Conservation (phyloP, 2,329 filamentous ascomycete genomes). For the Elsinoe necatrix region DNA sequence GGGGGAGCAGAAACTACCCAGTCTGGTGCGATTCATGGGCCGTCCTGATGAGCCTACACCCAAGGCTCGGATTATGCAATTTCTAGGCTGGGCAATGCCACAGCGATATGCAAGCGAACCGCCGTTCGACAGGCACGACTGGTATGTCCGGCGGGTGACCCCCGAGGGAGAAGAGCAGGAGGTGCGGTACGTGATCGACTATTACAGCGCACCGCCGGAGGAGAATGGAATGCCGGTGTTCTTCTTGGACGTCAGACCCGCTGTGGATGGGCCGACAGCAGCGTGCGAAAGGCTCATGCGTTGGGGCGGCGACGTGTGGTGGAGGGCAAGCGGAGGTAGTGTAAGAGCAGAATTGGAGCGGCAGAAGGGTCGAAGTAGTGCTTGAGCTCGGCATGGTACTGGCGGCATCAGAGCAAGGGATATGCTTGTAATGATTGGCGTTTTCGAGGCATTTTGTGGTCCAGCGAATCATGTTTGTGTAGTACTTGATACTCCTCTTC, state of each 20-base stretch:
- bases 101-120: slow-evolving; percentile 68
- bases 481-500: slow-evolving; percentile 12
- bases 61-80: slow-evolving; percentile 76
- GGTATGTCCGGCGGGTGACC: slow-evolving; percentile 73
- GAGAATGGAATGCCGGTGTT: slow-evolving; percentile 87
- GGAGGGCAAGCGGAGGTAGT: slow-evolving; percentile 69
- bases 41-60: slow-evolving; percentile 83
- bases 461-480: not conserved
- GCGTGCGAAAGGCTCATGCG: slow-evolving; percentile 74
- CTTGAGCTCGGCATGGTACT: not conserved
- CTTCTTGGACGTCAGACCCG: slow-evolving; percentile 87
- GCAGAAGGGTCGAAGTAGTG: slow-evolving; percentile 19
- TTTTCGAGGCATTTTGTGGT: not conserved
- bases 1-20: slow-evolving; percentile 49
- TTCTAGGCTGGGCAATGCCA: slow-evolving; percentile 72
- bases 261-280: slow-evolving; percentile 69
- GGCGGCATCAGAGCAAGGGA: not conserved
- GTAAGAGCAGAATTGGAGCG: slow-evolving; percentile 41
- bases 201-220: slow-evolving; percentile 78
- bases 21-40: slow-evolving; percentile 78
- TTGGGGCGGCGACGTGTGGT: slow-evolving; percentile 94
- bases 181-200: slow-evolving; percentile 93
- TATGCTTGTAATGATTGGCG: not conserved
- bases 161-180: slow-evolving; percentile 61
- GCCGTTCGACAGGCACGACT: slow-evolving; percentile 95